Evolutionary conservation across 169 alveolate species (phyloP).

Genomic region (Babesia gibsoni): DNA sequence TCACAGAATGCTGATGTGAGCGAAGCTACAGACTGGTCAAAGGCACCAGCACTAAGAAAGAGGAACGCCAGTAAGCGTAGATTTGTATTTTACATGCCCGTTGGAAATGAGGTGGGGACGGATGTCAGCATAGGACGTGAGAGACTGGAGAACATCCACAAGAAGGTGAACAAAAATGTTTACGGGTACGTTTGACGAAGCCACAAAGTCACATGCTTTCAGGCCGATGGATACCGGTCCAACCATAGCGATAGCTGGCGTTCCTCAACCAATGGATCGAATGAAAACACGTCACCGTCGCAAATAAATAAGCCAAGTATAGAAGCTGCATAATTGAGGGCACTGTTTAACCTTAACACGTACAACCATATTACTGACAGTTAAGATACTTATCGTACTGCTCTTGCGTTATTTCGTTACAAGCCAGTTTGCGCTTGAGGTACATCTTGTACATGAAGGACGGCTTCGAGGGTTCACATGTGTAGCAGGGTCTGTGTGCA

Average conservation of each 20-base stretch:
- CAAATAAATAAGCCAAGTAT: not conserved
- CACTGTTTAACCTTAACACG: not conserved
- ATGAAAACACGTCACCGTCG: not conserved
- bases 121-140: slow-evolving; percentile 14
- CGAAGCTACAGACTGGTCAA: not conserved
- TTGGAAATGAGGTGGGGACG: slow-evolving; percentile 16
- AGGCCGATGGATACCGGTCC: slow-evolving; percentile 29
- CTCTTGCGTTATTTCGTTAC: slow-evolving; percentile 28
- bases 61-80: slow-evolving; percentile 3
- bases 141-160: slow-evolving; percentile 24
- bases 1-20: not conserved
- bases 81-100: slow-evolving; percentile 35
- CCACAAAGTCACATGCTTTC: not conserved
- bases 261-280: slow-evolving; percentile 35
- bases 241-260: slow-evolving; percentile 12
- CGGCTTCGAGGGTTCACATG: slow-evolving; percentile 39
- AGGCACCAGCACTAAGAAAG: not conserved
- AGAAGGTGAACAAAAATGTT: not conserved
- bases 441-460: slow-evolving; percentile 47
- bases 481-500: slow-evolving; percentile 50
- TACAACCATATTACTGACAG: slow-evolving; percentile 1
- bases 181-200: not conserved
- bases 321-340: not conserved
- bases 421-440: slow-evolving; percentile 41
- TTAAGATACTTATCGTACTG: slow-evolving; percentile 48